Evolutionary conservation across 305 asterid species (phyloP).

Genomic region (Fraxinus baroniana): DNA sequence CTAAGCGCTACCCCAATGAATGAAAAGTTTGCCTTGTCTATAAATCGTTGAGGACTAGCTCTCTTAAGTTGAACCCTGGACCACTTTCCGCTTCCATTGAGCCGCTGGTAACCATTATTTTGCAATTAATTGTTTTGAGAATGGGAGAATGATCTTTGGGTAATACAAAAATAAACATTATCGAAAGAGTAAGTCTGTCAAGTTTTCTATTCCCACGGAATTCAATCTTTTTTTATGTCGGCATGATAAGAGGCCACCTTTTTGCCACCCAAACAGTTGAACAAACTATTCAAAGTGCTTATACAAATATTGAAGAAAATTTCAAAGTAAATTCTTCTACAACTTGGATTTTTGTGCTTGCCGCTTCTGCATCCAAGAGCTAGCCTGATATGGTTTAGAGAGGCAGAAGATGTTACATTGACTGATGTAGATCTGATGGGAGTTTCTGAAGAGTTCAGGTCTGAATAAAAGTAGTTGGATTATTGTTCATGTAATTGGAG

Average conservation of each 20-base stretch:
- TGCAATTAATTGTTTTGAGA: background rate
- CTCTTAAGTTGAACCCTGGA: background rate
- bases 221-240: too few species aligned
- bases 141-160: background rate
- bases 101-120: background rate
- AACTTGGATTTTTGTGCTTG: background rate
- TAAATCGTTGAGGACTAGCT: background rate
- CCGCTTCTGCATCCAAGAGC: background rate
- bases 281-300: background rate
- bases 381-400: background rate
- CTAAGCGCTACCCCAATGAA: background rate
- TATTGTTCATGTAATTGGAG: background rate
- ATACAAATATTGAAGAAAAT: background rate
- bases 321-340: background rate
- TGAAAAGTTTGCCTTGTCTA: background rate
- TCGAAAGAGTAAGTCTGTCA: background rate
- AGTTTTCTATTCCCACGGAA: background rate
- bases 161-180: too few species aligned
- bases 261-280: background rate
- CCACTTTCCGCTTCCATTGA: background rate
- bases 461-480: background rate
- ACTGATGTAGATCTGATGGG: background rate
- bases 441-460: background rate
- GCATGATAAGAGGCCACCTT: background rate
- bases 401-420: background rate